phyloP scores from a whole-genome alignment of 257 asterid species.

The Echites panduratus region DNA sequence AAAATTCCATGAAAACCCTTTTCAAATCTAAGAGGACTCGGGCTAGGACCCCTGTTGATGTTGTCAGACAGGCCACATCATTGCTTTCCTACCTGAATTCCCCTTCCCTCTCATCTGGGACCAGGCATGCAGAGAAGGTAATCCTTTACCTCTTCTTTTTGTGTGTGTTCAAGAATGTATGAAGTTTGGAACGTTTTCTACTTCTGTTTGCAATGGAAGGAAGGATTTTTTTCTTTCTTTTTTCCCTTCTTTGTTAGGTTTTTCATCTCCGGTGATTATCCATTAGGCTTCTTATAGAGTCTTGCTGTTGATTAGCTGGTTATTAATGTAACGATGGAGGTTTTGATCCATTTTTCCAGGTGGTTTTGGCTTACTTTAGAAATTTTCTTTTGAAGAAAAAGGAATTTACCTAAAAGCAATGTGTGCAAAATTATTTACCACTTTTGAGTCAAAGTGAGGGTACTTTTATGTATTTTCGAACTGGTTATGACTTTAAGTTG shows the following conservation, averaged over 20 bases:
- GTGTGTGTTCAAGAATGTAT: neutral
- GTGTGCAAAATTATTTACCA: neutral
- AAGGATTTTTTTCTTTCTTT: neutral
- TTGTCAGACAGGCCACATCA: constrained; percentile 41
- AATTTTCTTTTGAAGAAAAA: neutral
- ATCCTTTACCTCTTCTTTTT: neutral
- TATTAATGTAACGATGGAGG: neutral
- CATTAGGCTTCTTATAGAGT: neutral
- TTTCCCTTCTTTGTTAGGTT: too few relatives aligned
- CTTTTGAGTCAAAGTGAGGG: neutral
- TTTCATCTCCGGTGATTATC: neutral
- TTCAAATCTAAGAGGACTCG: constrained; percentile 46
- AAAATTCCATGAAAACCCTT: constrained; percentile 39
- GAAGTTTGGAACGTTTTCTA: neutral
- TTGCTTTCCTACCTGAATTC: constrained; percentile 39
- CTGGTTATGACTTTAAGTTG: neutral
- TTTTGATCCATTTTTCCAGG: neutral
- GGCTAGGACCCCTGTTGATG: constrained; percentile 44
- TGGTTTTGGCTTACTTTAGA: neutral
- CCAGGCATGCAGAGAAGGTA: constrained; percentile 37
- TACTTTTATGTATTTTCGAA: neutral
- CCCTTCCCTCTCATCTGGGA: constrained; percentile 14
- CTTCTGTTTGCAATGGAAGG: neutral
- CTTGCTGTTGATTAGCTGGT: neutral
- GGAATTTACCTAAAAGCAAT: neutral